phyloP scores from a whole-genome alignment of 345 rosid genomes.

The Aquilaria sinensis region DNA sequence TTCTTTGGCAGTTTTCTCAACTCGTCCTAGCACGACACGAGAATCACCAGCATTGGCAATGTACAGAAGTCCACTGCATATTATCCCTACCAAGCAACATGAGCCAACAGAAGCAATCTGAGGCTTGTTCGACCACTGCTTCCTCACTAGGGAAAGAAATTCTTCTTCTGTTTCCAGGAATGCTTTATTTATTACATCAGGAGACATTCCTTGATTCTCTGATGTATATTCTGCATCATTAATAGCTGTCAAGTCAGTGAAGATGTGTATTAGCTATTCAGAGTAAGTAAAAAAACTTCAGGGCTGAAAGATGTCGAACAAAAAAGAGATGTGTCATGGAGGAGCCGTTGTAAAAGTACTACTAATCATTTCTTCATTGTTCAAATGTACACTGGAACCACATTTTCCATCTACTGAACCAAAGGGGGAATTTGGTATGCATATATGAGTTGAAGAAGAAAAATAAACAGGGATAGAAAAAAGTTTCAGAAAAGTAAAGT shows the following conservation, averaged over 20 bases:
- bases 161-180: constrained; percentile 88
- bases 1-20: constrained; percentile 42
- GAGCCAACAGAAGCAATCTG: constrained; percentile 94
- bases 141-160: constrained; percentile 68
- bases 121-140: constrained; percentile 63
- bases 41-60: constrained; percentile 98
- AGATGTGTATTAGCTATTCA: constrained; percentile 28
- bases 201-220: constrained; percentile 79
- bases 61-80: constrained; percentile 70
- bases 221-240: constrained; percentile 74
- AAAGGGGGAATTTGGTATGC: not conserved
- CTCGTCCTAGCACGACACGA: constrained; percentile 75
- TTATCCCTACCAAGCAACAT: constrained; percentile 85
- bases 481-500: no score
- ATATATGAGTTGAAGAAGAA: not conserved
- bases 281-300: constrained; percentile 4
- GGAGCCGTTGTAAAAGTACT: not conserved
- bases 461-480: no score
- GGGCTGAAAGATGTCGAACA: not conserved
- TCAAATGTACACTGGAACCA: not conserved
- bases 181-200: constrained; percentile 73
- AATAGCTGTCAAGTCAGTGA: constrained; percentile 38
- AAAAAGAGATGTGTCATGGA: not conserved
- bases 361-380: no score
- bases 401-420: not conserved